Evolutionary conservation across 371 early-diverging fungal genomes (phyloP).

Genomic region (Catenaria anguillulae): DNA sequence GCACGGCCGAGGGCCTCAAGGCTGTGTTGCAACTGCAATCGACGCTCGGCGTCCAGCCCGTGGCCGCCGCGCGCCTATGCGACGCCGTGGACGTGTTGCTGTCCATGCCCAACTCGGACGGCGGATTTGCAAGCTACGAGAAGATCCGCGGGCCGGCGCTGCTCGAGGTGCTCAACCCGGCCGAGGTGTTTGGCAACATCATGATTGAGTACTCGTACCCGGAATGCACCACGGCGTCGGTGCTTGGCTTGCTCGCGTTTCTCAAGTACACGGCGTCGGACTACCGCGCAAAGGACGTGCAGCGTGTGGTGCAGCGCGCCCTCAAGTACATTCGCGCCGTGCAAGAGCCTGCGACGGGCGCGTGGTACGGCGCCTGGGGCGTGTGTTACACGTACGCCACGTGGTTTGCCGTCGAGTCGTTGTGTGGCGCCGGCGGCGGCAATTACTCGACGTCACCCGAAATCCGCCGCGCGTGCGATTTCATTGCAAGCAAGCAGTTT

Average conservation of each 20-base stretch:
- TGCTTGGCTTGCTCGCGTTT: constrained; percentile 70
- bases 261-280: constrained; percentile 48
- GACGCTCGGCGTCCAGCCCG: not conserved
- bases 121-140: constrained; percentile 89
- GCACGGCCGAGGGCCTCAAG: constrained; percentile 90
- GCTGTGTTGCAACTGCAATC: constrained; percentile 60
- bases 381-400: constrained; percentile 95
- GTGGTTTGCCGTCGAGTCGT: constrained; percentile 78
- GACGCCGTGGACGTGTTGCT: constrained; percentile 82
- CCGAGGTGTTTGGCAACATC: constrained; percentile 89
- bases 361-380: constrained; percentile 93
- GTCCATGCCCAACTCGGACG: constrained; percentile 76
- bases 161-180: constrained; percentile 79
- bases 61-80: constrained; percentile 47
- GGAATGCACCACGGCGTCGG: constrained; percentile 88
- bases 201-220: constrained; percentile 96
- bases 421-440: constrained; percentile 61
- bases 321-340: constrained; percentile 50
- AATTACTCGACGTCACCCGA: constrained; percentile 52
- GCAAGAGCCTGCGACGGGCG: constrained; percentile 66
- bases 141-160: constrained; percentile 54
- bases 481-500: constrained; percentile 67
- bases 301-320: constrained; percentile 21
- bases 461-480: constrained; percentile 64
- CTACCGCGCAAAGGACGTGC: not conserved